phyloP scores from a whole-genome alignment of 192 early-diverging fungal species.

The Coemansia javaensis region DNA sequence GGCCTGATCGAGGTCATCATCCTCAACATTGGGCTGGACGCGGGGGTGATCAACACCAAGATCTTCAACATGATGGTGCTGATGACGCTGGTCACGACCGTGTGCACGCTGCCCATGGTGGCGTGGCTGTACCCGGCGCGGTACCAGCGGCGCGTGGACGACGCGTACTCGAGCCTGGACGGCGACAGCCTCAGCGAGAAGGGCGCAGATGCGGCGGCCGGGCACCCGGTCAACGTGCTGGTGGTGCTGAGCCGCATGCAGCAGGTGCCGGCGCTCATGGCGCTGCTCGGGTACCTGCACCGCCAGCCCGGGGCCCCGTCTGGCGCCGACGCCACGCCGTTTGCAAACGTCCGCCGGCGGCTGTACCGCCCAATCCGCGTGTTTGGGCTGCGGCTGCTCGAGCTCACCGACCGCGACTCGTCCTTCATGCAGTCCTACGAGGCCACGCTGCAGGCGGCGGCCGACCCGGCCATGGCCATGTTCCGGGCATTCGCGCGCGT shows the following conservation, averaged over 20 bases:
- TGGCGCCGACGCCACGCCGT: too few species aligned
- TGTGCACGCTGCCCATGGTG: conserved; percentile 79
- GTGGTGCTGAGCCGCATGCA: conserved; percentile 60
- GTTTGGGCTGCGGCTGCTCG: conserved; percentile 73
- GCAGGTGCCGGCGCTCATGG: conserved; percentile 68
- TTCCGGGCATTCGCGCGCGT: conserved; percentile 78
- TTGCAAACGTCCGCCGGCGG: background rate
- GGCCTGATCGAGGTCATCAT: conserved; percentile 95
- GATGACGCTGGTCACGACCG: conserved; percentile 83
- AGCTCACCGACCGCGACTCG: conserved; percentile 74
- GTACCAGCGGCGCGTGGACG: conserved; percentile 53
- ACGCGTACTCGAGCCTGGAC: conserved; percentile 11
- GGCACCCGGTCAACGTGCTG: conserved; percentile 45
- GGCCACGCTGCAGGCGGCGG: conserved; percentile 53
- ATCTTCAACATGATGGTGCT: conserved; percentile 73
- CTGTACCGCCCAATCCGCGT: conserved; percentile 30
- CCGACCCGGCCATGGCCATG: conserved; percentile 75
- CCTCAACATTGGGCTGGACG: conserved; percentile 85
- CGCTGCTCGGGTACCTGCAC: conserved; percentile 57
- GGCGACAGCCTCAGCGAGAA: conserved; percentile 7
- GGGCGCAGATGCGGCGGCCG: conserved; percentile 20
- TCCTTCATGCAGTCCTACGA: conserved; percentile 75
- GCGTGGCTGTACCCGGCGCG: conserved; percentile 66
- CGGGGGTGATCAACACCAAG: conserved; percentile 70
- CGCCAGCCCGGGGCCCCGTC: conserved; percentile 19